phyloP scores from a whole-genome alignment of 805 yeast genomes.

The Candida tallmaniae region DNA sequence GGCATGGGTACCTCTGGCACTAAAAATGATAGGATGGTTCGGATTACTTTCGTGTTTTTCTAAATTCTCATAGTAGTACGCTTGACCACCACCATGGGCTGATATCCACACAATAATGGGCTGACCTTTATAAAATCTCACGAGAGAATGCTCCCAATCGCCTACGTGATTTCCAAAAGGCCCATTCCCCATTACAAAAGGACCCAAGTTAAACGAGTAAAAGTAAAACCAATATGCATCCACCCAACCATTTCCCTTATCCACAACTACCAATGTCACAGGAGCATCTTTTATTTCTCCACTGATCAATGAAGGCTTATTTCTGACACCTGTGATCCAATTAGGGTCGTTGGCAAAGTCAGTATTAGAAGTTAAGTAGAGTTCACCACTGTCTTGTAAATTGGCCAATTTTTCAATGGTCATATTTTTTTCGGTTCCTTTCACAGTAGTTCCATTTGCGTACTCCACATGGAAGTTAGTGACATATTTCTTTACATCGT shows the following conservation, averaged over 20 bases:
- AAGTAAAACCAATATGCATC: conserved; percentile 97
- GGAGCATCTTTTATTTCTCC: conserved; percentile 78
- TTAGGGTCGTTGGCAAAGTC: conserved; percentile 72
- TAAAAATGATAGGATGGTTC: conserved; percentile 68
- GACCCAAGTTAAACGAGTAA: conserved; percentile 91
- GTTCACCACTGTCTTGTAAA: conserved; percentile 24
- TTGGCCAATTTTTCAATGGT: conserved; percentile 28
- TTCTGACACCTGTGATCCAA: conserved; percentile 75
- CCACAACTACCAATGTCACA: conserved; percentile 75
- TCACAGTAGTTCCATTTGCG: conserved; percentile 41
- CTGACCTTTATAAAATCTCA: conserved; percentile 73
- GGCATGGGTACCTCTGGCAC: conserved; percentile 96
- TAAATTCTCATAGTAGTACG: conserved; percentile 70
- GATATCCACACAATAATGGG: conserved; percentile 93
- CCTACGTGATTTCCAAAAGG: conserved; percentile 98
- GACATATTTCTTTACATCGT: conserved; percentile 69
- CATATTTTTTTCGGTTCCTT: conserved; percentile 29
- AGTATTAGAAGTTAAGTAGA: conserved; percentile 60
- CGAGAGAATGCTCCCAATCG: conserved; percentile 96
- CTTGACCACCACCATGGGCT: conserved; percentile 97
- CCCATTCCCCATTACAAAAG: conserved; percentile 95
- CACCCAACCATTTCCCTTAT: conserved; percentile 91
- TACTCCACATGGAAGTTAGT: conserved; percentile 57
- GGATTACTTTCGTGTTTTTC: conserved; percentile 52
- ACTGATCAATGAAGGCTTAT: conserved; percentile 63